These are phyloP conservation scores for Curvularia sp. DNA, from an alignment of 2,329 filamentous ascomycete species.

Conservation along the genomic window DNA sequence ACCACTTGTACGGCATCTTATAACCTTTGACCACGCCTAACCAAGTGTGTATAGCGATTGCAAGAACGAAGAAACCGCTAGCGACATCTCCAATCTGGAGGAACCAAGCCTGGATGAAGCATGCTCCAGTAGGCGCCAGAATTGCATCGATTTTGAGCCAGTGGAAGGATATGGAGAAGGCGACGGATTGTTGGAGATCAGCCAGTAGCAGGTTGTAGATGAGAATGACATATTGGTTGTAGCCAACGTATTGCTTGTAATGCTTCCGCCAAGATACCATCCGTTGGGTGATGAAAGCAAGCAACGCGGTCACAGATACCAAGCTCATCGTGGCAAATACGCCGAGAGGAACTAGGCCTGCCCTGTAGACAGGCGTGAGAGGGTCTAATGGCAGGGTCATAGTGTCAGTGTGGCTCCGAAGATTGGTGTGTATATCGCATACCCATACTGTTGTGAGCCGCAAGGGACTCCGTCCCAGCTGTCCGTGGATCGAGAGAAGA, in stretches of 20 bases:
- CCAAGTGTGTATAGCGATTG: constrained; percentile 63
- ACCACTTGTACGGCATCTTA: constrained; percentile 55
- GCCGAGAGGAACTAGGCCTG: constrained; percentile 56
- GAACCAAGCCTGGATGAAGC: constrained; percentile 60
- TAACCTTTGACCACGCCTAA: constrained; percentile 57
- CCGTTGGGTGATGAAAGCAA: constrained; percentile 59
- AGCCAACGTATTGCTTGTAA: constrained; percentile 58
- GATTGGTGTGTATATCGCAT: neutral
- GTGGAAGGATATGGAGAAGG: constrained; percentile 58
- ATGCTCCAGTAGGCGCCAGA: constrained; percentile 52
- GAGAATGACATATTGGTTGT: constrained; percentile 63
- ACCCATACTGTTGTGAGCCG: constrained; percentile 40
- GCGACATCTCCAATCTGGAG: constrained; percentile 61
- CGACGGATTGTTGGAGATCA: constrained; percentile 61
- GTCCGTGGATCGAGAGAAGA: constrained; percentile 15
- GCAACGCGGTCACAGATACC: constrained; percentile 53
- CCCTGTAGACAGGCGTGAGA: constrained; percentile 38
- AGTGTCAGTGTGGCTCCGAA: neutral
- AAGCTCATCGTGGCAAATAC: constrained; percentile 58
- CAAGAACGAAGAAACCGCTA: constrained; percentile 61
- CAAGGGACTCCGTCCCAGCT: constrained; percentile 31
- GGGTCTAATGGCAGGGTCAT: constrained; percentile 18
- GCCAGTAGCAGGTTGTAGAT: constrained; percentile 62
- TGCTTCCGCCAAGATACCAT: constrained; percentile 59
- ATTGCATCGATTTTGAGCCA: constrained; percentile 57